Evolutionary conservation across 257 asterid genomes (phyloP).

Genomic region (Penstemon barbatus): DNA sequence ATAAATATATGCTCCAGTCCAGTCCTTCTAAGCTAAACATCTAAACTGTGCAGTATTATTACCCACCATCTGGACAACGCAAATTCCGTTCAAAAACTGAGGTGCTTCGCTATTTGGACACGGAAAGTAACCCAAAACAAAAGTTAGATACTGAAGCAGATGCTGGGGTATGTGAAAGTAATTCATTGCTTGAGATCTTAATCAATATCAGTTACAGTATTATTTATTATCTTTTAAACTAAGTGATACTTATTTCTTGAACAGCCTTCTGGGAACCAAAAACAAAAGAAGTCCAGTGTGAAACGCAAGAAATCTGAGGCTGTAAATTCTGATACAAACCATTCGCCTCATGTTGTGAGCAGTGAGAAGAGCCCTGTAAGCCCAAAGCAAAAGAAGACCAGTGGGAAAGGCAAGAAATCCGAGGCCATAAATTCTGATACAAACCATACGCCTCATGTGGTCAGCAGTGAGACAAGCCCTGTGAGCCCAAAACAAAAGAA

Average conservation of each 20-base stretch:
- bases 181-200: not conserved
- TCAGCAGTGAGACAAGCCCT: conserved; percentile 13
- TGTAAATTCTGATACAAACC: too few species aligned
- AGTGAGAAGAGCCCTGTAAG: conserved; percentile 21
- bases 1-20: not conserved
- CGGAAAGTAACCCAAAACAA: conserved; percentile 36
- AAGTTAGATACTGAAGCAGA: conserved; percentile 30
- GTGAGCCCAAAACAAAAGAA: not conserved
- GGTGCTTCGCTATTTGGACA: conserved; percentile 44
- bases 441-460: not conserved
- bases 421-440: conserved; percentile 18
- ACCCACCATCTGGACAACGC: conserved; percentile 38
- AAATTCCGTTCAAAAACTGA: conserved; percentile 48
- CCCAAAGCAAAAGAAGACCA: conserved; percentile 31
- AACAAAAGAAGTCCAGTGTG: not conserved
- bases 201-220: not conserved
- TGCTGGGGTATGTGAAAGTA: conserved; percentile 29
- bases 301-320: not conserved
- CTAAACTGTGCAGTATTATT: conserved; percentile 39
- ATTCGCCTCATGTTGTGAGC: not conserved
- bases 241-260: not conserved
- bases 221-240: not conserved
- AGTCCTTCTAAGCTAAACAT: not conserved
- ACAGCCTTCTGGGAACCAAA: conserved; percentile 33
- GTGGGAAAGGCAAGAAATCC: conserved; percentile 34